A percentile compares a stretch with the other conserved stretches of the same genome.
These are phyloP conservation scores for Adansonia digitata DNA, from an alignment of 345 rosid genomes.

Conservation along the genomic window DNA sequence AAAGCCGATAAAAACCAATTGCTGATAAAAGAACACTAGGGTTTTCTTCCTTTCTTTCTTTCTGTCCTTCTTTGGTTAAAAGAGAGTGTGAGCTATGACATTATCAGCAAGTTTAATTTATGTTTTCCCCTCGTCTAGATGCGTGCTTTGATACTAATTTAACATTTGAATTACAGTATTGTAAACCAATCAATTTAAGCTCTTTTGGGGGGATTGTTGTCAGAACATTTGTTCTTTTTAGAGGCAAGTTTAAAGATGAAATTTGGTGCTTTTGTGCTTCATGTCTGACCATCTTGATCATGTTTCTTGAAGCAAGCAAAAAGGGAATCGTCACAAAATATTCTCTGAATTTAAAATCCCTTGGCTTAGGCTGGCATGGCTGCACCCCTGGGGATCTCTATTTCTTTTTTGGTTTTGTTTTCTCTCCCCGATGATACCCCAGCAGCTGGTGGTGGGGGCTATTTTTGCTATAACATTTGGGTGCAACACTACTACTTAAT, in stretches of 20 bases:
- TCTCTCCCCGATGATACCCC: slow-evolving; percentile 1
- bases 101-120: not conserved
- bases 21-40: not conserved
- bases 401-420: no score
- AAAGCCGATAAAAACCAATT: not conserved
- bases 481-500: not conserved
- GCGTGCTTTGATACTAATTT: slow-evolving; percentile 7
- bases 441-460: slow-evolving; percentile 1
- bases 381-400: no score
- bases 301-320: slow-evolving; percentile 15
- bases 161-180: slow-evolving; percentile 1
- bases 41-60: not conserved
- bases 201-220: slow-evolving; percentile 6
- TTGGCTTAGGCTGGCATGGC: slow-evolving; percentile 16
- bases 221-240: not conserved
- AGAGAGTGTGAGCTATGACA: not conserved
- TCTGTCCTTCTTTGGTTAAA: no score
- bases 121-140: not conserved
- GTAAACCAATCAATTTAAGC: slow-evolving; percentile 3
- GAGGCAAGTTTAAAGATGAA: not conserved
- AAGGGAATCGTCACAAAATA: not conserved
- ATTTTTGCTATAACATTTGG: not conserved
- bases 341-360: slow-evolving; percentile 7
- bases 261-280: slow-evolving; percentile 11
- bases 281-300: not conserved